Base-by-base conservation (phyloP, 2,329 filamentous ascomycete genomes). In the Aspergillus luchuensis region DNA sequence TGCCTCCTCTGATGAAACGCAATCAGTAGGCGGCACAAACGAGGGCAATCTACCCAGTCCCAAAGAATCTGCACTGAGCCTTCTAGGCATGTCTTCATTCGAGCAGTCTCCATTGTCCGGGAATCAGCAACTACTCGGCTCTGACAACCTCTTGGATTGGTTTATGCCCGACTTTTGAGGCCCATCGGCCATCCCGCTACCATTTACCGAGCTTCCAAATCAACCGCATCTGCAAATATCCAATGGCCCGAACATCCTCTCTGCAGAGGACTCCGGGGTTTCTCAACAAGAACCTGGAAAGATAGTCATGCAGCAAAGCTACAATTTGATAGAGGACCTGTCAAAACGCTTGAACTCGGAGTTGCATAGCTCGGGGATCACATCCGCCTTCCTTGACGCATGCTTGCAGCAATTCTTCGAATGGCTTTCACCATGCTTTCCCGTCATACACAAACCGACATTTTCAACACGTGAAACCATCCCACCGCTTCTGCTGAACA, bases 331-430 rank as follows among this genome's bases (percentile, higher is more conserved):
- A 43, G 61, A 67, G 23, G 63, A 68, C 17, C 56, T 64, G 1
- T 66, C 63, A 8, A 66, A 61, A 58, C 59, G 54, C 19, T 43
- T 68, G 1, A 64, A 63, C 30, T 62, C 60, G 5, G 65, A 66
- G 23, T 39, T 66, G 13, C 58, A 63, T 53, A 53, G 54, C 48
- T 60, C 63, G 6, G 63, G 63, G 3, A 62, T 67, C n/a, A 67
- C 67, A 1, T 60, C 62, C 6, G 43, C 54, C 1, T 69, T 69
- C 36, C 58, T 69, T 10, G 61, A 69, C 54, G 55, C 59, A 4
- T 66, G 66, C 30, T 50, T 67, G 11, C 56, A 64, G 10, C 64
- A 66, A 28, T 68, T 62, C 45, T 63, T 69, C 23, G 53, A 60
- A 25, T 51, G 60, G 19, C 52, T 64, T 8, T 61, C 55, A 2